phyloP scores from a whole-genome alignment of 2,329 filamentous ascomycete species.

The Neopestalotiopsis sp. region DNA sequence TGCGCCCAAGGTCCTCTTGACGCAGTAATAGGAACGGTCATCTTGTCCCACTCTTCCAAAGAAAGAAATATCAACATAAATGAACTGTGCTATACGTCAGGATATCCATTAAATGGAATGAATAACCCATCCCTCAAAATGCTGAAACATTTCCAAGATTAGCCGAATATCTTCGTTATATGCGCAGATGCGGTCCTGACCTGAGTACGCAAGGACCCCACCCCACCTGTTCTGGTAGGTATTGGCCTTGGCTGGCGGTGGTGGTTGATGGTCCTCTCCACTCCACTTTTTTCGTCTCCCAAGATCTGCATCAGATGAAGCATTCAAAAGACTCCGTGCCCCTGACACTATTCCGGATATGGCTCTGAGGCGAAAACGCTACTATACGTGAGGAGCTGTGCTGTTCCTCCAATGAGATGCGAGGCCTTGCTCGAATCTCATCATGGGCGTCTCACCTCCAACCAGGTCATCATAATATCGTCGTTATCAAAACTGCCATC shows the following conservation, averaged over 20 bases:
- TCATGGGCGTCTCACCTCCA: not conserved
- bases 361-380: not conserved
- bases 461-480: not conserved
- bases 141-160: constrained; percentile 28
- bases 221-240: not conserved
- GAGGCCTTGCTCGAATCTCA: not conserved
- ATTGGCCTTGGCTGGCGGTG: not conserved
- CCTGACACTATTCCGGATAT: constrained; percentile 14
- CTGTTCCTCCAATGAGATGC: not conserved
- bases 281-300: not conserved
- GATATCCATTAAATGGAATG: not conserved
- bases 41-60: not conserved
- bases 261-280: not conserved
- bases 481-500: constrained; percentile 6
- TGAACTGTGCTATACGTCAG: not conserved
- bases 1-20: no score
- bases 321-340: constrained; percentile 7
- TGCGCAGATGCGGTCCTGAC: not conserved
- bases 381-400: not conserved
- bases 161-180: constrained; percentile 21
- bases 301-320: constrained; percentile 20
- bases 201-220: not conserved
- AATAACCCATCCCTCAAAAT: constrained; percentile 15
- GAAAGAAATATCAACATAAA: not conserved
- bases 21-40: not conserved